Evolutionary conservation across 495 filamentous ascomycete species (phyloP).

Genomic region (Acidiella bohemica): DNA sequence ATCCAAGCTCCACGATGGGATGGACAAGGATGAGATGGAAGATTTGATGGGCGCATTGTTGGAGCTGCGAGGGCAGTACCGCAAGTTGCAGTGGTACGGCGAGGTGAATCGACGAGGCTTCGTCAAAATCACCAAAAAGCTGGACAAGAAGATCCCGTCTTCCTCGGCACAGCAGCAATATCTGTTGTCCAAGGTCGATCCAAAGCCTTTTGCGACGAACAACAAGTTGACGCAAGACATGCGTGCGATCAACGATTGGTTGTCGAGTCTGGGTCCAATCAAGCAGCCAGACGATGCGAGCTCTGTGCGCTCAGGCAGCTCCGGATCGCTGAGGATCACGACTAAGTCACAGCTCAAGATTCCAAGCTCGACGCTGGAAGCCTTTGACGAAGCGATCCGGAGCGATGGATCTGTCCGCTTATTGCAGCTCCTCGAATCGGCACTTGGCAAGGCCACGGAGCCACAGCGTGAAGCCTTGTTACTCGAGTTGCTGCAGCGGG

Average conservation of each 20-base stretch:
- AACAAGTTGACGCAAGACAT: slow-evolving; percentile 48
- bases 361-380: slow-evolving; percentile 49
- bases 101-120: slow-evolving; percentile 93
- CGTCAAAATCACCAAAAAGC: slow-evolving; percentile 94
- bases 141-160: slow-evolving; percentile 75
- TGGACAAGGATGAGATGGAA: slow-evolving; percentile 66
- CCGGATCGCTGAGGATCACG: slow-evolving; percentile 53
- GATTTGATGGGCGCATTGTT: slow-evolving; percentile 81
- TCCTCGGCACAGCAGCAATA: slow-evolving; percentile 66
- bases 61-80: slow-evolving; percentile 70
- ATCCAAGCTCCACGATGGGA: slow-evolving; percentile 34
- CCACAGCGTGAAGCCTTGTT: slow-evolving; percentile 51
- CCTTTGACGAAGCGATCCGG: slow-evolving; percentile 63
- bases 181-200: slow-evolving; percentile 74
- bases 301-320: slow-evolving; percentile 48
- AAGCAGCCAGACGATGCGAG: slow-evolving; percentile 55
- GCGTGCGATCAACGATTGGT: slow-evolving; percentile 77
- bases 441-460: slow-evolving; percentile 20
- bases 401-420: slow-evolving; percentile 55
- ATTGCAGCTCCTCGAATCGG: slow-evolving; percentile 38
- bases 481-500: slow-evolving; percentile 69
- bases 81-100: slow-evolving; percentile 93
- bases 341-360: slow-evolving; percentile 59
- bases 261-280: slow-evolving; percentile 62
- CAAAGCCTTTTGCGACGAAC: slow-evolving; percentile 71